phyloP scores from a whole-genome alignment of 805 yeast genomes.

The Metschnikowia koreensis region DNA sequence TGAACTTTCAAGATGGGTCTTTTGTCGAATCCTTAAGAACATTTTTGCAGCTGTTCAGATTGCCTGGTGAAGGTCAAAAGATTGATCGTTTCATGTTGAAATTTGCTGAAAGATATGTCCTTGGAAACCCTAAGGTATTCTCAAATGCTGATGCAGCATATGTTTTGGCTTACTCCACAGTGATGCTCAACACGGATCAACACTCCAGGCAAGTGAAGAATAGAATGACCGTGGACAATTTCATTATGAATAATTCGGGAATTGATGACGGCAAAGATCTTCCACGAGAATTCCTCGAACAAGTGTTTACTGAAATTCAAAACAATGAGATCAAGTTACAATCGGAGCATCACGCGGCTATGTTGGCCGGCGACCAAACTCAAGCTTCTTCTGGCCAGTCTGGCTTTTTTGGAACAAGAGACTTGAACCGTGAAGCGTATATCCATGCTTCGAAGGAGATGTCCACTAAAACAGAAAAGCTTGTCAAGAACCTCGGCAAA shows the following conservation, averaged over 20 bases:
- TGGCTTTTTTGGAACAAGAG: slow-evolving; percentile 67
- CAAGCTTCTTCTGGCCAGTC: slow-evolving; percentile 31
- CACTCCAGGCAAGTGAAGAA: slow-evolving; percentile 85
- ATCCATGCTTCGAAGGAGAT: slow-evolving; percentile 90
- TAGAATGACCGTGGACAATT: slow-evolving; percentile 86
- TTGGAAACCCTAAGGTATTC: slow-evolving; percentile 85
- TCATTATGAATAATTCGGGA: slow-evolving; percentile 82
- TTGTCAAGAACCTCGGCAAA: slow-evolving; percentile 64
- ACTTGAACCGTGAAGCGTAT: slow-evolving; percentile 75
- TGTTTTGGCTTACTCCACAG: slow-evolving; percentile 85
- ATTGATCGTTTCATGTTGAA: slow-evolving; percentile 96
- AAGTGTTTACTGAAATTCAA: slow-evolving; percentile 75
- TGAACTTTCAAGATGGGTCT: slow-evolving; percentile 67
- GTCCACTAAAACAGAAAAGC: slow-evolving; percentile 82
- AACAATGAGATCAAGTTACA: slow-evolving; percentile 83
- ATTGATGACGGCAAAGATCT: slow-evolving; percentile 88
- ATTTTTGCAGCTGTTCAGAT: slow-evolving; percentile 82
- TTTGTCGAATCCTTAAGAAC: slow-evolving; percentile 85
- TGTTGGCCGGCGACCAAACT: slow-evolving; percentile 61
- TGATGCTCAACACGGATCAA: slow-evolving; percentile 90
- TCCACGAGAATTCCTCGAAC: slow-evolving; percentile 67
- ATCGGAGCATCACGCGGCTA: slow-evolving; percentile 91
- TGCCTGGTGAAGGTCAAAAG: slow-evolving; percentile 98
- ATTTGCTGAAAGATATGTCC: slow-evolving; percentile 88
- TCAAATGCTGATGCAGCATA: slow-evolving; percentile 94